Percentiles rank a stretch among this genome's conserved stretches.
Evolutionary conservation across 768 basidiomycete species (phyloP).

Genomic region (Termitomyces sp.): DNA sequence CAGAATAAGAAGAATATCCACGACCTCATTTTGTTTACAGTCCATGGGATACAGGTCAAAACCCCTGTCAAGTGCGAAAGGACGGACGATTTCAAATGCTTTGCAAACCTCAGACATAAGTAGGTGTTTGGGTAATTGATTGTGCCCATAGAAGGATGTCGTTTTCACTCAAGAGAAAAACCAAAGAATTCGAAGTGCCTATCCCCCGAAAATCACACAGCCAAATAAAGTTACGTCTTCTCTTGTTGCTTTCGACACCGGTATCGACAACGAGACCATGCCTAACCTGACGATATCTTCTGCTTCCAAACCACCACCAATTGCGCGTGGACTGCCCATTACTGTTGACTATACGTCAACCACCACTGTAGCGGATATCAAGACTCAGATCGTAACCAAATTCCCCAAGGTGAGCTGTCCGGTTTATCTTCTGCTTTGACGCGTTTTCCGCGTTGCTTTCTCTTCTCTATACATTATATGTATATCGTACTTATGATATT

Average conservation of each 20-base stretch:
- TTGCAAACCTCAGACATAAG: too few relatives aligned
- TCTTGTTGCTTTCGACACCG: background rate
- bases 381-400: slow-evolving; percentile 50
- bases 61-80: too few relatives aligned
- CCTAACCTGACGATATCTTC: slow-evolving; percentile 50
- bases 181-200: too few relatives aligned
- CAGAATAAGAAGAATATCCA: too few relatives aligned
- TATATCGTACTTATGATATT: slow-evolving; percentile 3
- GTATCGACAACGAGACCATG: slow-evolving; percentile 21
- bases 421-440: background rate
- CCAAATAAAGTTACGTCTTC: background rate
- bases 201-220: background rate
- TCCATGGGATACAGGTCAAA: too few relatives aligned
- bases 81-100: too few relatives aligned
- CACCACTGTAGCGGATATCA: slow-evolving; percentile 67
- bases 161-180: too few relatives aligned
- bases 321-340: slow-evolving; percentile 51
- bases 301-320: slow-evolving; percentile 39
- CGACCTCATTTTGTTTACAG: too few relatives aligned
- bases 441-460: background rate
- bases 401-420: slow-evolving; percentile 31
- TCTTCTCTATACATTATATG: background rate
- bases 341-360: slow-evolving; percentile 44
- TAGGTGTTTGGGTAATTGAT: too few relatives aligned
- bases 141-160: too few relatives aligned